A percentile compares a stretch with the other conserved stretches of the same genome.
phyloP scores from a whole-genome alignment of 139 green algal genomes.

The Trebouxia sp. region DNA sequence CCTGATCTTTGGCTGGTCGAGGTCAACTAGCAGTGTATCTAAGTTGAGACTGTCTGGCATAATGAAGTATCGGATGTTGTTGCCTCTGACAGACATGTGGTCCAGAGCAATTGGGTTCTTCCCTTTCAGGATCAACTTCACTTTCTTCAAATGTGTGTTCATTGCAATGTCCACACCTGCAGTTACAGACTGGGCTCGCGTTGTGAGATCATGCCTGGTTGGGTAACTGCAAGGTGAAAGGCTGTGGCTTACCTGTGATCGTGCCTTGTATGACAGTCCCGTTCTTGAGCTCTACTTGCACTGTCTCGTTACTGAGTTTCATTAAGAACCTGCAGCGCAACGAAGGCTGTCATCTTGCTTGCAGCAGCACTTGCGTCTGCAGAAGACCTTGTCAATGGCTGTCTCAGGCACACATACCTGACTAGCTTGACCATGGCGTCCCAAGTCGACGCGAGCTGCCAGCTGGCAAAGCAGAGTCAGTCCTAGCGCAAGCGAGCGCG shows the following conservation, averaged over 20 bases:
- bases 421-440: conserved; percentile 20
- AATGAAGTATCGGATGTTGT: conserved; percentile 94
- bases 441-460: background rate
- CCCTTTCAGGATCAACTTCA: conserved; percentile 95
- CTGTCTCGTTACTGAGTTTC: conserved; percentile 97
- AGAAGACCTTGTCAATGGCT: background rate
- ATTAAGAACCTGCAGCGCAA: conserved; percentile 93
- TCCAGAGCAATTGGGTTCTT: conserved; percentile 88
- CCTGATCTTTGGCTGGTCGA: conserved; percentile 92
- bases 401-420: background rate
- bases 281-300: conserved; percentile 99
- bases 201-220: background rate
- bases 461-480: background rate
- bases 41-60: conserved; percentile 98
- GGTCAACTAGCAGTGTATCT: conserved; percentile 97
- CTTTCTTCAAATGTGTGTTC: conserved; percentile 98
- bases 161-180: conserved; percentile 99
- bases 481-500: too few species aligned
- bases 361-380: background rate
- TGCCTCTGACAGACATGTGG: conserved; percentile 88
- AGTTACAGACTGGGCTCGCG: background rate
- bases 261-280: conserved; percentile 94
- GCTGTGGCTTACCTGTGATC: conserved; percentile 75
- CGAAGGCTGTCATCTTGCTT: background rate
- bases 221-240: background rate